Base-by-base conservation (phyloP, 176 grass and related monocot genomes). In the Bolboschoenus planiculmis region DNA sequence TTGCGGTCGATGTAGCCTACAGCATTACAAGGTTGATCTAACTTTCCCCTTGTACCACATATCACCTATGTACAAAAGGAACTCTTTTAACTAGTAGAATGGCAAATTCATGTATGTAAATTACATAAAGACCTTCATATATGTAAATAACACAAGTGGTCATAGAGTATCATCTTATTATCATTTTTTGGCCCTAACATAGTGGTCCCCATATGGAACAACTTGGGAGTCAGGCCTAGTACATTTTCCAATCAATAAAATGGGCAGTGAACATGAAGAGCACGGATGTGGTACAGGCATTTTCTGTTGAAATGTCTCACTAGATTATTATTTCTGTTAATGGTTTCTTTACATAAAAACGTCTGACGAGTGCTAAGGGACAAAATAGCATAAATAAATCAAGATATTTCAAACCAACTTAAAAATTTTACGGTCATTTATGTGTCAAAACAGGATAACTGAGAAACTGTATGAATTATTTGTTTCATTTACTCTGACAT, bases 21-120 rank as follows among this genome's bases (percentile, higher is more conserved):
- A 84, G 90, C 95, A 82, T 94, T 97, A 83, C 95, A 97, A 90
- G 95, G 88, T 67, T 92, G 95, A 58, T 81, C 78, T 80, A 94
- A 62, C 16, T 84, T 70, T 37, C 90, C 95, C 46, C 92, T 91
- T 84, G 92, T 94, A 85, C 95, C 88, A 85, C 95, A 97, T n/a
- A 79, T 80, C 62, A 97, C 95, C 95, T 97, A 77, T 37, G 71
- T 51, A 87, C 31, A 2, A 74, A 86, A 62, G 1, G 3, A 85
- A 56, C 4, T 84, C 2, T 31, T 39, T 37, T 65, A 56, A 86
- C 81, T 43, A 75, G 6, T 64, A 43, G 46, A 73, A 55, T 68
- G 16, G 13, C 9, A 8, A 65, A 33, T 84, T 75, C 13, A 50
- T 48, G 43, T 50, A 74, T 27, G 23, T 29, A 37, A 37, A 75